Evolutionary conservation across 208 protist species (phyloP).

Genomic region (Porcisia deanei): DNA sequence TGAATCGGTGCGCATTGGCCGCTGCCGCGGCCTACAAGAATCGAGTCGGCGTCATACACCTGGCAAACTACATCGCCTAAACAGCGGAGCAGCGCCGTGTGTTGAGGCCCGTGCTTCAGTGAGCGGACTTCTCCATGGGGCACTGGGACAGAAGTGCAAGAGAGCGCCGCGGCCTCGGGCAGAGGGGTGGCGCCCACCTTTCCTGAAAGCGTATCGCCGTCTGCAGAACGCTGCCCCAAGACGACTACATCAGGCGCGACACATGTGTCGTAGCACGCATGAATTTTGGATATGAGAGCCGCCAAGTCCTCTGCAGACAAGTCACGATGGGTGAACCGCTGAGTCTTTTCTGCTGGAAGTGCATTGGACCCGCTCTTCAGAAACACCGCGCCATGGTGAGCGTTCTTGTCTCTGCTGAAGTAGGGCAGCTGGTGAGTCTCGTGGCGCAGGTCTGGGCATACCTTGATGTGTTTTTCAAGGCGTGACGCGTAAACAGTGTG

Average conservation of each 20-base stretch:
- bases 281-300: slow-evolving; percentile 26
- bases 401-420: slow-evolving; percentile 52
- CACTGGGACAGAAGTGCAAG: background rate
- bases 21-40: slow-evolving; percentile 1
- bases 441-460: slow-evolving; percentile 74
- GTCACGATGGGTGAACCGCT: slow-evolving; percentile 27
- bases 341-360: background rate
- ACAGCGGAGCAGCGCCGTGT: slow-evolving; percentile 55
- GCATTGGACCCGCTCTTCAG: background rate
- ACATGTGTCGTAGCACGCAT: slow-evolving; percentile 23
- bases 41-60: slow-evolving; percentile 5
- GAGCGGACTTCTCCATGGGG: slow-evolving; percentile 22
- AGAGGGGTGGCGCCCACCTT: background rate
- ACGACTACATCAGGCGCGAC: slow-evolving; percentile 27
- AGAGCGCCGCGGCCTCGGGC: background rate
- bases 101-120: slow-evolving; percentile 68
- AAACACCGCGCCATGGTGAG: slow-evolving; percentile 22
- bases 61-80: slow-evolving; percentile 36
- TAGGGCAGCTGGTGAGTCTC: slow-evolving; percentile 48
- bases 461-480: slow-evolving; percentile 62
- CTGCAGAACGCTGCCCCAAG: background rate
- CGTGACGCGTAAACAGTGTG: slow-evolving; percentile 69
- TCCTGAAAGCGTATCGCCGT: background rate
- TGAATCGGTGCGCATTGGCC: slow-evolving; percentile 1
- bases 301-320: slow-evolving; percentile 16